Base-by-base conservation (phyloP, 2,329 filamentous ascomycete genomes). In the Colletotrichum tofieldiae region DNA sequence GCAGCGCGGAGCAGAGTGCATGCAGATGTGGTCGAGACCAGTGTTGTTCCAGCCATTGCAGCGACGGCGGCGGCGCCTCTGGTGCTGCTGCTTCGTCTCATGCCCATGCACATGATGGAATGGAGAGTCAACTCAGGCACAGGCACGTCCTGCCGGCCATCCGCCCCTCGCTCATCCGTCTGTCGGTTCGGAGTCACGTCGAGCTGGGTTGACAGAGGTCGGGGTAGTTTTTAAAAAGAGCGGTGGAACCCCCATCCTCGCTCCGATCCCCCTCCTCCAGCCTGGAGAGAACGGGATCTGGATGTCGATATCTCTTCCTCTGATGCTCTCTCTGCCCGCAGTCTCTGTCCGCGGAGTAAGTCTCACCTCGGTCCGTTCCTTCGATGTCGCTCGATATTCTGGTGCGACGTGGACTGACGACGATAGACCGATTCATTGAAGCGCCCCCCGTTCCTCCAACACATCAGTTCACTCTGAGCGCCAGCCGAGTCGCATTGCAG, bases 341-440 rank as follows among this genome's bases (percentile, higher is more conserved):
- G 14, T 9, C 18, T 20, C n/a, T 29, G 14, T 26, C 23, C n/a
- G 16, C 47, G 23, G n/a, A 61, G 39, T 47, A 39, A 16, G 39
- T 55, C 23, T 41, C 58, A 6, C 20, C 32, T 37, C 11, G 35
- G 11, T 37, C 8, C 11, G 35, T 9, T 37, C 35, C 35, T 37
- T 35, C 41, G 29, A n/a, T n/a, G 16, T 61, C 39, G 60, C 29
- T 55, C 29, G 45, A 45, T 41, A 14, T 54, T 18, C 23, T 11
- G 20, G 35, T 47, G n/a, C 54, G 35, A 56, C 67, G 67, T 71
- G 67, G 63, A 49, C 51, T 67, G 68, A 71, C 26, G 14, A 54
- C 26, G 63, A 54, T 32, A 51, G 37, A 39, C 39, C 3, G 39
- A 37, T 20, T 51, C 20, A 8, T 47, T 16, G 20, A 6, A 29